These are phyloP conservation scores for Colletotrichum sp. DNA, from an alignment of 2,329 filamentous ascomycete genomes.

Conservation along the genomic window DNA sequence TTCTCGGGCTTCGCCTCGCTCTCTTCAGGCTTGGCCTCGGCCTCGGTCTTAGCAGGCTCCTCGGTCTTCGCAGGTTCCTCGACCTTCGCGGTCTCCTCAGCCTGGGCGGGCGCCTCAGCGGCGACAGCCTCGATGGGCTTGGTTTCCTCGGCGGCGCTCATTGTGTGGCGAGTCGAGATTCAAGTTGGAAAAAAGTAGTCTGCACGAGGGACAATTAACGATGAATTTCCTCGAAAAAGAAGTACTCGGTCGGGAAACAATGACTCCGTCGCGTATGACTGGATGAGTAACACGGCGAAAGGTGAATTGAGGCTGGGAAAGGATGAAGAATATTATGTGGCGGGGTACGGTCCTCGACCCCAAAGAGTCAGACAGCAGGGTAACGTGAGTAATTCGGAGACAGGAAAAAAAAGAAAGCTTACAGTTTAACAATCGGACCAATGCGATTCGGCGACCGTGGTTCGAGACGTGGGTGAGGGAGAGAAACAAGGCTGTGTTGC, in stretches of 20 bases:
- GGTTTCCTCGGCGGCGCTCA: constrained; percentile 45
- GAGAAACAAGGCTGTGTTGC: background rate
- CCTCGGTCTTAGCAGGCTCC: constrained; percentile 28
- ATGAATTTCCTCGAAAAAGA: background rate
- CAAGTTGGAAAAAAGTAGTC: background rate
- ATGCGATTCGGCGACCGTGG: background rate
- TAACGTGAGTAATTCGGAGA: constrained; percentile 13
- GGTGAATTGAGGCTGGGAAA: background rate
- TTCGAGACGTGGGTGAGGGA: background rate
- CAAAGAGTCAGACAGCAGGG: background rate
- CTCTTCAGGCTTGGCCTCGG: constrained; percentile 27
- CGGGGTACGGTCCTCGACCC: constrained; percentile 10
- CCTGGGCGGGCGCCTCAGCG: constrained; percentile 25
- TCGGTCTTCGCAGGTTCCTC: constrained; percentile 28
- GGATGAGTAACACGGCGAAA: background rate
- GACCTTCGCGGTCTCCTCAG: constrained; percentile 28
- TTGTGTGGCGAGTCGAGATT: constrained; percentile 25
- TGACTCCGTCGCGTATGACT: background rate
- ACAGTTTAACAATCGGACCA: background rate
- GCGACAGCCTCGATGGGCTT: constrained; percentile 43
- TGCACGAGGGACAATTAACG: background rate
- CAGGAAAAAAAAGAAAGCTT: background rate
- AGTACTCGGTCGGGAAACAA: background rate
- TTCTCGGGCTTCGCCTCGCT: constrained; percentile 24
- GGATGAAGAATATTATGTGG: constrained; percentile 1